These are phyloP conservation scores for Beta macrorhiza DNA, from an alignment of 179 eudicot genomes.

Conservation along the genomic window DNA sequence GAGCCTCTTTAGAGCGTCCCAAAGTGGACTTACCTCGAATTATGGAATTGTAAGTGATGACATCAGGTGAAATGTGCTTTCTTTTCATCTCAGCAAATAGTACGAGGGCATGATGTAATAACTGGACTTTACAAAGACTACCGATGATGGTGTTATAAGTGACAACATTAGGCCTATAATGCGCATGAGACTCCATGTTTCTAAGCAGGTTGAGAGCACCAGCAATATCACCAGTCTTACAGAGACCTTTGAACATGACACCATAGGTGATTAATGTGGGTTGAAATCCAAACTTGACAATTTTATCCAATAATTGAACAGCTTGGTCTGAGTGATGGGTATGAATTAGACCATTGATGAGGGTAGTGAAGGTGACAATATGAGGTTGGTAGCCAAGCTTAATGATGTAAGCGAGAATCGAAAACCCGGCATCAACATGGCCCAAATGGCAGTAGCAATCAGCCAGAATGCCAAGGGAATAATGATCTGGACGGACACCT, in stretches of 20 bases:
- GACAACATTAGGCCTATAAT: conserved; percentile 16
- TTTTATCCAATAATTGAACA: not conserved
- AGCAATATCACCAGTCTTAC: not conserved
- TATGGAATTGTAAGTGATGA: conserved; percentile 23
- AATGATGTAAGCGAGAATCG: not conserved
- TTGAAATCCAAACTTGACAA: conserved; percentile 6
- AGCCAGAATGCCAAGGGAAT: not conserved
- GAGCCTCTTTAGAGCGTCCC: conserved; percentile 33
- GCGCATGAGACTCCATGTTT: not conserved
- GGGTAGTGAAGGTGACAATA: not conserved
- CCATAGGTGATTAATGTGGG: conserved; percentile 1
- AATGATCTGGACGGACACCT: not conserved
- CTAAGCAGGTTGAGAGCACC: not conserved
- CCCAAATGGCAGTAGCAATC: not conserved
- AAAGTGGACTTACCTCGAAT: conserved; percentile 30
- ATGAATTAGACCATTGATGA: conserved; percentile 10
- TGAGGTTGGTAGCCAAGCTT: not conserved
- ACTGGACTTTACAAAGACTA: not conserved
- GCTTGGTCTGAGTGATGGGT: not conserved
- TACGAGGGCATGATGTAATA: conserved; percentile 4
- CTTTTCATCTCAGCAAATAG: not conserved
- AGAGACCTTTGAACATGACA: not conserved
- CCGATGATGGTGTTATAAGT: conserved; percentile 12
- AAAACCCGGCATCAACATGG: not conserved
- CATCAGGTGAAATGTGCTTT: conserved; percentile 25